phyloP scores from a whole-genome alignment of 768 basidiomycete species.

The Auricularia auricula-judae region DNA sequence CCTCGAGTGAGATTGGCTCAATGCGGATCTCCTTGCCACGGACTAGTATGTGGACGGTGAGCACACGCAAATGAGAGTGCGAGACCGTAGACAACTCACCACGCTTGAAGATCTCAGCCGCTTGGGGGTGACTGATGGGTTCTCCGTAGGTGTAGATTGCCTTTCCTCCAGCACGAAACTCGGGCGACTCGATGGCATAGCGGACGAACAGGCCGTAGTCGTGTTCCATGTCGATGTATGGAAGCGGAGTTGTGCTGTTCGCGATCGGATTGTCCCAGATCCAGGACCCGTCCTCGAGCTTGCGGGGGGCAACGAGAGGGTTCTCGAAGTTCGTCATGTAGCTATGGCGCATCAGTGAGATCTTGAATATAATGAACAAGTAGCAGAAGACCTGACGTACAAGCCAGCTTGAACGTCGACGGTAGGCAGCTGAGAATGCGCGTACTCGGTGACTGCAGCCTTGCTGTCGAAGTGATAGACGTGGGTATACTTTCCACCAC shows the following conservation, averaged over 20 bases:
- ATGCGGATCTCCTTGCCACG: too few relatives aligned
- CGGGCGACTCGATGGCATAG: background rate
- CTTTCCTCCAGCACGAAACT: background rate
- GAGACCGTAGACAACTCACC: background rate
- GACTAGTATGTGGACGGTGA: too few relatives aligned
- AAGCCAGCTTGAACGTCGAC: slow-evolving; percentile 12
- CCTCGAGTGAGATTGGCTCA: too few relatives aligned
- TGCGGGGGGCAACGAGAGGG: background rate
- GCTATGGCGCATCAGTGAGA: background rate
- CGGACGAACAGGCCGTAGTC: slow-evolving; percentile 1
- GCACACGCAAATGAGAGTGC: too few relatives aligned
- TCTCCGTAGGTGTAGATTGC: background rate
- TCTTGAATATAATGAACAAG: background rate
- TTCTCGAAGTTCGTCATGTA: background rate
- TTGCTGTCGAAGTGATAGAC: background rate
- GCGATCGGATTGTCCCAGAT: too few relatives aligned
- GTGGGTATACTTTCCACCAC: background rate
- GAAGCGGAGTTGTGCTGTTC: too few relatives aligned
- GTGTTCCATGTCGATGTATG: too few relatives aligned
- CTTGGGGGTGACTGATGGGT: background rate
- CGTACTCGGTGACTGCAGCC: background rate
- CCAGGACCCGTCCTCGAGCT: background rate
- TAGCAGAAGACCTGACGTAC: background rate
- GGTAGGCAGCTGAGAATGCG: slow-evolving; percentile 8
- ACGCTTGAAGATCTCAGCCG: background rate